Evolutionary conservation across 352 stramenopile species (phyloP), one percentile per base, ranked within the genome.

Genomic region (Pythium aristosporum): DNA sequence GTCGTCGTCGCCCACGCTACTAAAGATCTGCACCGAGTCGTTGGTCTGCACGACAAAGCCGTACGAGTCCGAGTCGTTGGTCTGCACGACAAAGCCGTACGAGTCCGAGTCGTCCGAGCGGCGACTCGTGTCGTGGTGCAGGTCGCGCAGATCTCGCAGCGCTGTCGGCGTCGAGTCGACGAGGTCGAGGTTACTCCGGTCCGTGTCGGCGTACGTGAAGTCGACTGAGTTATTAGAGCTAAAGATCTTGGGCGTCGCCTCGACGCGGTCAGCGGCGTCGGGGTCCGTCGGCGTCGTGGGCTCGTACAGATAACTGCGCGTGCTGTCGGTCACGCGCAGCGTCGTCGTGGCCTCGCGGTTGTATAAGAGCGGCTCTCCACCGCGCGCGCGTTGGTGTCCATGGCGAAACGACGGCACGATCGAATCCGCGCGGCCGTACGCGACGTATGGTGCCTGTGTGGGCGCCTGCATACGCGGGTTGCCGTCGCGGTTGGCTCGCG

Each of bases 191-290:
- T 69, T 69, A 11, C 58, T 66, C 3, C 57, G 53, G 52, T 72
- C 65, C 7, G 68, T 70, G 36, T 76, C 63, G 5, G 64, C 49
- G 36, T 78, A 80, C 15, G 68, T 59, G 50, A 80, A 78, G 50
- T 78, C 73, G n/a, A 80, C 49, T 3, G 71, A 73, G 52, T 76
- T 72, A 3, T 63, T 61, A 21, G 68, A 72, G n/a, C 60, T 47
- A 41, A 67, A 73, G 36, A 81, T 75, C 34, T 71, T 67, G 10
- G 44, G 62, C 13, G 50, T 41, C 7, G 46, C 30, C 12, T 28
- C 34, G 8, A 36, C 32, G 28, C 37, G 21, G 3, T 57, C 20
- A 2, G 55, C 23, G 13, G 55, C 23, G 20, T 25, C 12, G 9
- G 18, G 41, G n/a, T 62, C 37, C 2, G 54, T 41, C 6, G 57